Base-by-base conservation (phyloP, 73 alveolate species). In the Breviolum minutum region DNA sequence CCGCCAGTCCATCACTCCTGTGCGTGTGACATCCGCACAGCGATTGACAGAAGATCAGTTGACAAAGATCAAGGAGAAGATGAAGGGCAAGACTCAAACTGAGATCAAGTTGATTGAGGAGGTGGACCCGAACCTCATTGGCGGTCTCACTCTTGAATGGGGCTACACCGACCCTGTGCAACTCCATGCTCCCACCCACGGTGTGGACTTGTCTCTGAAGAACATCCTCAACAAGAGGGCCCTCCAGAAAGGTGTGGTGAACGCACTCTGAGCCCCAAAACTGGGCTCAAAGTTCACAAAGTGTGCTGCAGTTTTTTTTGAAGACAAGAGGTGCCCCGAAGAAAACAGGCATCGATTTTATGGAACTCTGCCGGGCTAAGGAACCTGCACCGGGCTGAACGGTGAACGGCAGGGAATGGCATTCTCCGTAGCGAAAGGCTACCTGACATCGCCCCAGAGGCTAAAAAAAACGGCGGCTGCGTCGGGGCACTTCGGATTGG, bases 141-240 rank as follows among this genome's bases (percentile, higher is more conserved):
- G 98, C 16, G 98, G 98, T 79, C 73, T 92, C 22, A 74, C 68
- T 27, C 73, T 92, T 29, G 98, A 92, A 90, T 90, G 97, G 97
- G 97, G 97, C 76, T 90, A 90, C 97, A 90, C 85, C 26, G 97
- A 90, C 63, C 97, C 97, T 5, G 97, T 29, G 63, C 63, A 73
- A 22, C 88, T 90, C 77, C 60, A 90, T 17, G 97, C 97, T 70
- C 97, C 97, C 29, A 54, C 87, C 30, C 97, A 90, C 24, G 97
- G 97, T 63, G 76, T 90, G 40, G 97, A 90, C 87, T 68, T 90
- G 63, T 90, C 97, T 40, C 97, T 90, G 32, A 70, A 71, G 97
- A 90, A 90, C 97, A 73, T 90, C 87, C 87, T 90, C 74, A 90
- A 73, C 97, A 90, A 90, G 97, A 90, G 82, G 88, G 96, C 94